Percentiles rank a stretch among this genome's conserved stretches.
Evolutionary conservation across 2,329 filamentous ascomycete genomes (phyloP).

Genomic region (Truncatella angustata): DNA sequence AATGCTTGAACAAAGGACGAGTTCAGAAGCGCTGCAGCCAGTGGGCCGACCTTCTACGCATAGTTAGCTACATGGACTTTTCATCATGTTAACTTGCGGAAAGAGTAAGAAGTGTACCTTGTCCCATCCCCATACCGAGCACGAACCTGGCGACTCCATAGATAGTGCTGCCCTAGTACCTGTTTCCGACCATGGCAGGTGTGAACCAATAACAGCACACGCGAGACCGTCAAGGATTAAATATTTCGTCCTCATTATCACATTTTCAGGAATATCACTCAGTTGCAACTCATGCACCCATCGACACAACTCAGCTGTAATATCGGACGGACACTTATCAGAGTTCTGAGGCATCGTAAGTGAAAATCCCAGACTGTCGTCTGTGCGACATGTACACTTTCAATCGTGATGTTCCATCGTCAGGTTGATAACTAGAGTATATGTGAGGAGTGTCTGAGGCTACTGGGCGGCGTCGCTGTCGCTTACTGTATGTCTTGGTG

Average conservation of each 20-base stretch:
- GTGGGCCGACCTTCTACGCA: slow-evolving; percentile 22
- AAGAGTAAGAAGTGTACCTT: too few relatives aligned
- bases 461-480: too few relatives aligned
- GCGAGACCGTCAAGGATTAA: slow-evolving; percentile 41
- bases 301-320: neutral
- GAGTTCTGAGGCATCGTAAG: too few relatives aligned
- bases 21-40: slow-evolving; percentile 40
- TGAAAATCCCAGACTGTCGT: too few relatives aligned
- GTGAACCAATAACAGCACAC: slow-evolving; percentile 37
- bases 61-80: too few relatives aligned
- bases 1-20: slow-evolving; percentile 41
- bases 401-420: too few relatives aligned
- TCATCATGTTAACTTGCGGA: too few relatives aligned
- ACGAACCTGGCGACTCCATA: slow-evolving; percentile 31
- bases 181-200: slow-evolving; percentile 38
- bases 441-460: too few relatives aligned
- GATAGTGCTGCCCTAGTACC: slow-evolving; percentile 28
- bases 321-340: too few relatives aligned
- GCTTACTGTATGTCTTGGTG: too few relatives aligned
- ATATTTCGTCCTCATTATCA: slow-evolving; percentile 36
- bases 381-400: too few relatives aligned
- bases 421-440: too few relatives aligned
- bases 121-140: slow-evolving; percentile 19
- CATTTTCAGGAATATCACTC: slow-evolving; percentile 25
- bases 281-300: neutral